Percentiles rank a stretch among this genome's conserved stretches.
Conservation (phyloP, 2,329 filamentous ascomycete species). For the Aspergillus latus region DNA sequence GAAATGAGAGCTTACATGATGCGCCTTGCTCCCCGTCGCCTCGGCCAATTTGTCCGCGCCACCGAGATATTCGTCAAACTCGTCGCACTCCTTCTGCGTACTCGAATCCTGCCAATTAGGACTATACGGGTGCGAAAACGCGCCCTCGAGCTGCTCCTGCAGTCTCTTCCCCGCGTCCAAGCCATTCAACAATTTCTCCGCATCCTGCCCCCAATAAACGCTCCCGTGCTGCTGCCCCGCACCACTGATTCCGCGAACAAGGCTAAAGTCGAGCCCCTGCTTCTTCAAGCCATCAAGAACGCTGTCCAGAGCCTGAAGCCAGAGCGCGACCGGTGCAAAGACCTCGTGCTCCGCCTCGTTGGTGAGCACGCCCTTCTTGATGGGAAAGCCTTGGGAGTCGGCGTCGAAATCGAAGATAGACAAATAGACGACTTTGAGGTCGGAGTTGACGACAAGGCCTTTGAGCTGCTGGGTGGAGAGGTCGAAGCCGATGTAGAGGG, state of each 20-base stretch:
- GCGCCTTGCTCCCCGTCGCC: conserved; percentile 85
- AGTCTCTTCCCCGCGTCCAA: conserved; percentile 64
- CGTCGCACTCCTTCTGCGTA: conserved; percentile 87
- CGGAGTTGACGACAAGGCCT: conserved; percentile 81
- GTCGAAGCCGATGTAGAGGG: conserved; percentile 89
- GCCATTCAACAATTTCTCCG: conserved; percentile 61
- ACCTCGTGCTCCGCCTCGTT: conserved; percentile 84
- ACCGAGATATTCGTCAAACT: conserved; percentile 74
- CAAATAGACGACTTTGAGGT: conserved; percentile 76
- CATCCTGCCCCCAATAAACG: conserved; percentile 81
- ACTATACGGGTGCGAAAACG: conserved; percentile 80
- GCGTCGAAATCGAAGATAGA: conserved; percentile 95
- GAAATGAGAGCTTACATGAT: conserved; percentile 67
- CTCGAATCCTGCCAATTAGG: conserved; percentile 99
- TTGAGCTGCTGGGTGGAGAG: conserved; percentile 97
- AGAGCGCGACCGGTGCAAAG: conserved; percentile 89
- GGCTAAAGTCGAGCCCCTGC: conserved; percentile 68
- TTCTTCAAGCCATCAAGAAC: conserved; percentile 72
- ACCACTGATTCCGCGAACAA: conserved; percentile 79
- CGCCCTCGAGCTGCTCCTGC: conserved; percentile 68
- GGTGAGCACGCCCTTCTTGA: conserved; percentile 83
- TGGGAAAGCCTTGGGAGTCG: conserved; percentile 74
- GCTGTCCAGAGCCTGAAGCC: conserved; percentile 87
- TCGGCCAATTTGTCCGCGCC: conserved; percentile 67
- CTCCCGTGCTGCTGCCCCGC: conserved; percentile 98